Base-by-base conservation (phyloP, 2,329 filamentous ascomycete species). In the Cercospora beticola region DNA sequence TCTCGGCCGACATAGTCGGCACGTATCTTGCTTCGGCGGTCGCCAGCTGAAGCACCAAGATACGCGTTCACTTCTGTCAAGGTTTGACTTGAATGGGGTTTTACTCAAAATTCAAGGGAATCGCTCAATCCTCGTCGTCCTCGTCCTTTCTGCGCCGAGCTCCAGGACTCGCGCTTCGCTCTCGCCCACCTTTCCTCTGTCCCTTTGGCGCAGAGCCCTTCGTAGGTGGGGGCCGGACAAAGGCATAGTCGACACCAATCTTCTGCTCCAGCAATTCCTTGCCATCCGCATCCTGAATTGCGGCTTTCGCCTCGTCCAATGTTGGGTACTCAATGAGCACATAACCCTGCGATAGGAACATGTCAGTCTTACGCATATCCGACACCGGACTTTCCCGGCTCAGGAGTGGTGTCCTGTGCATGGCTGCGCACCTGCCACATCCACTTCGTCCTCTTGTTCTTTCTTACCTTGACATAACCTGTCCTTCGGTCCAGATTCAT, bases 261-360 rank as follows among this genome's bases (percentile, higher is more conserved):
- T 90, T 92, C 84, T 95, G 92, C 75, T 95, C 92, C 56, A 95
- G 86, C 66, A 95, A 83, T 80, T 94, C 92, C 52, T 89, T 88
- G 71, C 88, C 84, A 79, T 95, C 87, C n/a, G 90, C 90, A 74
- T 89, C 90, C 78, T 93, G 89, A 76, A 95, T 92, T 56, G 92
- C 92, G n/a, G 90, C 90, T 71, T 90, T 88, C 14, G 92, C 92
- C 79, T 95, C 92, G 71, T 89, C 86, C 49, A 93, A 83, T 0
- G 92, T 94, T 1, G 91, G 85, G 80, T 93, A 95, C 79, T 95
- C 92, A 79, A 95, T 94, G 74, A 95, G 82, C 31, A 90, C 92
- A 81, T 95, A 95, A 72, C 92, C 92, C 92, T 94, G 30, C 5
- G 31, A n/a, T 5, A 14, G 14, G 3, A 14, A n/a, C 46, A 23